Percentiles rank a stretch among this genome's conserved stretches.
Evolutionary conservation across 257 asterid species (phyloP).

Genomic region (Scutellaria barbata): DNA sequence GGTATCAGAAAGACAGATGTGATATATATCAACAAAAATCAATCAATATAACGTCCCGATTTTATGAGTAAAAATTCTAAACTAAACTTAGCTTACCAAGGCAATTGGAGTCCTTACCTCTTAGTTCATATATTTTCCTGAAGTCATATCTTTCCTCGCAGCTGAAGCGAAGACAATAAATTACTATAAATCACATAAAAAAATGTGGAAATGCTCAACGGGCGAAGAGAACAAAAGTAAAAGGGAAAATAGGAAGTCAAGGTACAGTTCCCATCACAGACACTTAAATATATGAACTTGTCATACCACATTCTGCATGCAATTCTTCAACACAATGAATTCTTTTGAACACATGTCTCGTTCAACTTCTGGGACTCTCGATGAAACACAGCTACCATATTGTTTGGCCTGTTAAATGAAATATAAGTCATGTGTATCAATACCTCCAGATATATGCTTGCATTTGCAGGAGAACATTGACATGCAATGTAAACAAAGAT

Average conservation of each 20-base stretch:
- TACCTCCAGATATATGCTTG: conserved; percentile 14
- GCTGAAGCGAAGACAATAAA: conserved; percentile 49
- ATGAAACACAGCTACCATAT: conserved; percentile 82
- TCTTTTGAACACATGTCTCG: conserved; percentile 83
- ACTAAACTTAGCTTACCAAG: conserved; percentile 36
- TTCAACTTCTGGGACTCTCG: conserved; percentile 84
- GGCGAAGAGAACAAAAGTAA: background rate
- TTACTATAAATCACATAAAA: conserved; percentile 19
- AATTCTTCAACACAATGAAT: conserved; percentile 66
- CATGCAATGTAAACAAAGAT: background rate
- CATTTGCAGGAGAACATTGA: background rate
- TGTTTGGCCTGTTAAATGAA: conserved; percentile 67
- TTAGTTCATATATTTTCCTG: conserved; percentile 31
- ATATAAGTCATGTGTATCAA: conserved; percentile 12
- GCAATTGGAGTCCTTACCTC: conserved; percentile 29
- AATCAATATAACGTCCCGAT: conserved; percentile 4
- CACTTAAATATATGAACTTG: conserved; percentile 14
- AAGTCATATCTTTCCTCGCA: conserved; percentile 61
- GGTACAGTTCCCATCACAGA: conserved; percentile 21
- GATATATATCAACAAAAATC: conserved; percentile 23
- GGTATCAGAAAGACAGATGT: background rate
- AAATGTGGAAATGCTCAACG: conserved; percentile 1
- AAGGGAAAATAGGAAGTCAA: conserved; percentile 16
- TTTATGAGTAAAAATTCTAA: conserved; percentile 3
- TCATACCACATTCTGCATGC: conserved; percentile 86